Base-by-base conservation (phyloP, 108 stramenopile genomes). In the Cylindrotheca fusiformis region DNA sequence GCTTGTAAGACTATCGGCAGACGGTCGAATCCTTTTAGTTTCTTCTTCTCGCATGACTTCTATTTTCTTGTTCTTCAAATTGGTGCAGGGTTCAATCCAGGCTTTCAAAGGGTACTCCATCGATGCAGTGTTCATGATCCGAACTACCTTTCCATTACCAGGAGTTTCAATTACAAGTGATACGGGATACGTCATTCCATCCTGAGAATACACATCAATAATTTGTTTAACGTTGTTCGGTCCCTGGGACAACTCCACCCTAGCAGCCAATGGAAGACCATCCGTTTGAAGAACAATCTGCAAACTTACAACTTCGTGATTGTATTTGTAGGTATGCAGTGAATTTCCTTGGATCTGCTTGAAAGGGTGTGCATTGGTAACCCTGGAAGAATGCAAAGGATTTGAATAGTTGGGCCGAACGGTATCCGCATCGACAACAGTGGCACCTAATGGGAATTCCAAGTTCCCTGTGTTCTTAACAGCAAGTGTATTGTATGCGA, bases 341-440 rank as follows among this genome's bases (percentile, higher is more conserved):
- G 84, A 74, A 41, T 83, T 83, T 57, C 87, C 87, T 33, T 89
- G 87, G 52, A 89, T 12, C 74, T n/a, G 71, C 80, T 56, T 52
- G 65, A 50, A 65, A 54, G 32, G 59, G 29, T 27, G 53, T 68
- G n/a, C 61, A 69, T 2, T 54, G 27, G 33, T 58, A 36, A 36
- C 29, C 29, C 12, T 32, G 22, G 31, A 36, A 26, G 23, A 36
- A 48, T 8, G 45, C 28, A 25, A 47, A 25, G 21, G 60, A 30
- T 4, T 27, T 3, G 4, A 23, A 53, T 10, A 74, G 27, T 54
- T 18, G 22, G 53, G 27, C 46, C 65, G 33, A 36, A n/a, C 18
- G 22, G 32, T 51, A 6, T n/a, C 55, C 0, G 67, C 71, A 23
- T 70, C 71, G 28, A 67, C 69, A 6, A 86, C 80, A 12, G 59